These are phyloP conservation scores for Solanum bulbocastanum DNA, from an alignment of 257 asterid genomes.

Conservation along the genomic window DNA sequence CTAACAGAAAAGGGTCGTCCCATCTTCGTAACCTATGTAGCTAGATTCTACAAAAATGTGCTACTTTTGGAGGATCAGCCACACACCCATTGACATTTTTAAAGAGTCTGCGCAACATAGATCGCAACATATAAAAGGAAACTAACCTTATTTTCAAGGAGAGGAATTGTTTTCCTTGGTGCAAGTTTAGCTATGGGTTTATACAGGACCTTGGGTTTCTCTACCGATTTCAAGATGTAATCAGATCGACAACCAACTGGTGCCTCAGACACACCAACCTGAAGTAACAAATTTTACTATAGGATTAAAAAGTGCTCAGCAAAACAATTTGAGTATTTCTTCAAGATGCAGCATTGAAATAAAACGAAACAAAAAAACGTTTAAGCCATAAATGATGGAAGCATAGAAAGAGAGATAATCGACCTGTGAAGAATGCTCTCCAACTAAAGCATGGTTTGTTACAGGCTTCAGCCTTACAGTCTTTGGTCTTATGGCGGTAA, in stretches of 20 bases:
- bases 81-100: not conserved
- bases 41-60: not conserved
- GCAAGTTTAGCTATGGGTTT: slow-evolving; percentile 72
- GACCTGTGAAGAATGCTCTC: slow-evolving; percentile 13
- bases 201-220: slow-evolving; percentile 33
- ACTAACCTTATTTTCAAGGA: slow-evolving; percentile 64
- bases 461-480: slow-evolving; percentile 49
- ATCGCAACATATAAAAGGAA: not conserved
- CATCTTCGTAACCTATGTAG: not conserved
- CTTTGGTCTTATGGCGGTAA: slow-evolving; percentile 49
- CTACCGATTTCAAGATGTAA: slow-evolving; percentile 18
- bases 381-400: not conserved
- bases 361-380: not conserved
- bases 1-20: not conserved
- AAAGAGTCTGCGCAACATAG: not conserved
- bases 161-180: slow-evolving; percentile 45
- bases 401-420: not conserved
- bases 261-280: slow-evolving; percentile 26
- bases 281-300: slow-evolving; percentile 2
- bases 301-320: not conserved
- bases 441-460: slow-evolving; percentile 1
- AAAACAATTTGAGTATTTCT: not conserved
- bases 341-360: not conserved
- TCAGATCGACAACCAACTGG: slow-evolving; percentile 20
- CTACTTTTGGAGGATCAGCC: not conserved